Base-by-base conservation (phyloP, 805 yeast species). In the Jamesozyma gamospora region DNA sequence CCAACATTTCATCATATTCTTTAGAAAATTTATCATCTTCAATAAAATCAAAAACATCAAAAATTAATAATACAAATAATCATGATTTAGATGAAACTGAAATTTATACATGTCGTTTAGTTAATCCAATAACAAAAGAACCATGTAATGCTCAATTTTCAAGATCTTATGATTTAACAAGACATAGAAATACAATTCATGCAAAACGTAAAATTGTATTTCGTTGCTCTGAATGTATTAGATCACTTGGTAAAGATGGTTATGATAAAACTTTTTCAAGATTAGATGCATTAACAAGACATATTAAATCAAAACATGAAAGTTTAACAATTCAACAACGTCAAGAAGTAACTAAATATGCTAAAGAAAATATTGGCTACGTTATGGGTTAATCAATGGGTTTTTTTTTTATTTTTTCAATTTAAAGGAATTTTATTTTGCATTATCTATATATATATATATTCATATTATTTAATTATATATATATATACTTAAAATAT, bases 101-200 rank as follows among this genome's bases (percentile, higher is more conserved):
- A 38, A 40, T 44, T 4, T 45, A 16, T 28, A 41, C 48, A 9
- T 47, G 50, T 34, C 29, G 49, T 28, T 43, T 54, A 14, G 44
- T 49, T 13, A 56, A 55, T 41, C 43, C 51, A 12, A 44, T 50
- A 8, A 56, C 60, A 2, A 53, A 46, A 15, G 53, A 55, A 21
- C 58, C 60, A 7, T 60, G 65, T 33, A 41, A 46, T 14, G 61
- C 62, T 15, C 55, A 78, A 53, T 90, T 90, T 56, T 86, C 96
- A 14, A 75, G 98, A 55, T 94, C 96, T 15, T 90, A 90, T 58
- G 98, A 90, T 65, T 69, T 90, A 54, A 82, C 88, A 19, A 75
- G 98, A 52, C 98, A 90, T 62, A 96, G 90, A 61, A 95, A 90
- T 54, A 92, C 97, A 0, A 88, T 90, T 40, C 98, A 90, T 60